Evolutionary conservation across 306 rosid genomes (phyloP).

Genomic region (Trichosanthes cucumerina): DNA sequence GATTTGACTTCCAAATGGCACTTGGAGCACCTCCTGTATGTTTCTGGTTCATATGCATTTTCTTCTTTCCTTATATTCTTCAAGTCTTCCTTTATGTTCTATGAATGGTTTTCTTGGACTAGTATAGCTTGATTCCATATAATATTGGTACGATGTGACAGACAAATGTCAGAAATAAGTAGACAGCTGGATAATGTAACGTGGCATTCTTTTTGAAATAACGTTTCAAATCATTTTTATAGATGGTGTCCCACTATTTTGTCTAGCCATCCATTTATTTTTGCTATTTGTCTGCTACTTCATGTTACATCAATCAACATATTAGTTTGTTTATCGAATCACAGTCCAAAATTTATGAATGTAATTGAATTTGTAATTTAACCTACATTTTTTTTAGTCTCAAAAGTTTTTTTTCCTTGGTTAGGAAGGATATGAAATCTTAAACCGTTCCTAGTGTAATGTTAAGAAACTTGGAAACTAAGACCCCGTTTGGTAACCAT

Average conservation of each 20-base stretch:
- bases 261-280: neutral
- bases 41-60: neutral
- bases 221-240: neutral
- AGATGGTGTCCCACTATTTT: neutral
- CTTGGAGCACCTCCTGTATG: slow-evolving; percentile 88
- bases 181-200: neutral
- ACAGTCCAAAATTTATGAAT: neutral
- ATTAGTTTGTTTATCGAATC: neutral
- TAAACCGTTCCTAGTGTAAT: neutral
- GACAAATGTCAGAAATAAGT: neutral
- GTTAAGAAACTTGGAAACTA: neutral
- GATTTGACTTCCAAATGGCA: slow-evolving; percentile 81
- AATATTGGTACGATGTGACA: neutral
- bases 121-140: neutral
- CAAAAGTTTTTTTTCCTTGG: neutral
- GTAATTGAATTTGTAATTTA: neutral
- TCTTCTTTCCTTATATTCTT: neutral
- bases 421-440: neutral
- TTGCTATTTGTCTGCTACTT: neutral
- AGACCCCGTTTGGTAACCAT: no score
- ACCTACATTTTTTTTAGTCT: neutral
- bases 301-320: neutral
- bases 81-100: neutral
- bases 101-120: neutral
- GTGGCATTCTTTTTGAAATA: neutral